Evolutionary conservation across 2,329 filamentous ascomycete species (phyloP), one percentile per base, ranked within the genome.

Genomic region (Epichloe aotearoae): DNA sequence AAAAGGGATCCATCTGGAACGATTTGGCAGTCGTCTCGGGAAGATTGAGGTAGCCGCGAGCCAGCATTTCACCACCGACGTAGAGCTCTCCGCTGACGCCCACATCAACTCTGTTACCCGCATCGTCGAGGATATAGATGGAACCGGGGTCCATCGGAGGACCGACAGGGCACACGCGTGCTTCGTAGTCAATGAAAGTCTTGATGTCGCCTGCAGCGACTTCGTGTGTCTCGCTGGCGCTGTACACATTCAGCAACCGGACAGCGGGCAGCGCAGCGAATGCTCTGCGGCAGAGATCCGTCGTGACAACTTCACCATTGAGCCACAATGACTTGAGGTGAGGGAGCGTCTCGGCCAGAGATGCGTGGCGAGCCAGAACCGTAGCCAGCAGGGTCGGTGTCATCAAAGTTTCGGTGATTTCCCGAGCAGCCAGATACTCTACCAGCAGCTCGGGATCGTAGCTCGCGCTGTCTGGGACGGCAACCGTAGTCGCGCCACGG

Each of bases 251-350:
- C 54, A 90, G 76, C 12, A 91, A 67, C 15, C 83, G 80, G 3
- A 80, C 75, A 0, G 82, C 76, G 0, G 86, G 85, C 4, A 90
- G 73, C 2, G 82, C 81, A 50, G 78, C 77, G 49, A 84, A 71
- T 2, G 80, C 82, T 40, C 84, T 77, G 26, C 80, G 79, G 34
- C 82, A 84, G 15, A 90, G 76, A 60, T 90, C 86, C 0, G 84
- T 84, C 0, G 84, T 87, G 49, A 90, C 86, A 1, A 91, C 86
- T 66, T 91, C 86, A 47, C 86, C 86, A 57, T 91, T 90, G 33
- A 91, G 72, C 86, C 86, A 90, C 33, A 90, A 66, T 0, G 83
- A 86, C 43, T 77, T 78, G 51, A 91, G 69, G 17, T 83, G 66
- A 7, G 83, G 81, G 8, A 90, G 72, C 41, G 78, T 75, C 26